These are phyloP conservation scores for Kokia cookei DNA, from an alignment of 441 rosid species.

Conservation along the genomic window DNA sequence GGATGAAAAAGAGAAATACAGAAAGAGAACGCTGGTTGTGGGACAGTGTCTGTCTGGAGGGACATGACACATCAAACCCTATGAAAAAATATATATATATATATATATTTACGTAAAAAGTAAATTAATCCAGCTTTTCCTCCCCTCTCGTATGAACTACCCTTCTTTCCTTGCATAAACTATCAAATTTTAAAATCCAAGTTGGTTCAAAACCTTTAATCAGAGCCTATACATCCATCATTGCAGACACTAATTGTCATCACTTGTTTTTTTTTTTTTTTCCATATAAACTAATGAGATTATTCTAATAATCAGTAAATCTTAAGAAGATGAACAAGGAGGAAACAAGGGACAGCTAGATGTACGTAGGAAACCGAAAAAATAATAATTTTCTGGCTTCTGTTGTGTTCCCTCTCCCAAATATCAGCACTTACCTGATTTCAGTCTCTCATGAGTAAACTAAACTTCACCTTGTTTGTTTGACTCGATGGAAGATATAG, in stretches of 20 bases:
- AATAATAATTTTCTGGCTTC: neutral
- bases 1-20: neutral
- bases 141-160: neutral
- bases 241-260: neutral
- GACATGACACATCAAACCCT: neutral
- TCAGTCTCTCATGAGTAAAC: neutral
- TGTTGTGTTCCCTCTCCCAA: neutral
- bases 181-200: neutral
- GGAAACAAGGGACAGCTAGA: neutral
- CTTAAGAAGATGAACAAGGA: neutral
- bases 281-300: neutral
- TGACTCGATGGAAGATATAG: neutral
- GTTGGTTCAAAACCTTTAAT: neutral
- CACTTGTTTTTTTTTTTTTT: neutral
- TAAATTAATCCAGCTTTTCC: neutral
- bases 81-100: neutral
- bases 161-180: neutral
- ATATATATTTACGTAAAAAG: neutral
- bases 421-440: neutral
- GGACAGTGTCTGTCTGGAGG: neutral
- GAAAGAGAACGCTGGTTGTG: neutral
- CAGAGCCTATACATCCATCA: neutral
- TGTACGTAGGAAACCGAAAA: neutral
- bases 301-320: neutral
- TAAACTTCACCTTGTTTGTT: neutral